Evolutionary conservation across 2,329 filamentous ascomycete species (phyloP).

Genomic region (Coleophoma cylindrospora): DNA sequence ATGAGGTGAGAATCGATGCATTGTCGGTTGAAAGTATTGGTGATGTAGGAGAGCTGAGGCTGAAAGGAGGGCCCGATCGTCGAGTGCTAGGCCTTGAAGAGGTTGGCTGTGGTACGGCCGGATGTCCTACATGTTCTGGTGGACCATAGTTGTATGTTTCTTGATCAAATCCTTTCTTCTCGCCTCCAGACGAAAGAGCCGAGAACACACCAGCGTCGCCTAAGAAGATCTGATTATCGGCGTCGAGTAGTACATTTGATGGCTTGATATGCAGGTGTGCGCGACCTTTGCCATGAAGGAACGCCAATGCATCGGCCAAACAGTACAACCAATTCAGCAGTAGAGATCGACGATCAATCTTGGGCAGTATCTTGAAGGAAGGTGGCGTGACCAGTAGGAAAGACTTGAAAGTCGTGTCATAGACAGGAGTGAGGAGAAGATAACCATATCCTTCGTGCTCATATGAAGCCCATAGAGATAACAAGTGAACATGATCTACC

Average conservation of each 20-base stretch:
- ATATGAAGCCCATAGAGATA: constrained; percentile 69
- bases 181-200: constrained; percentile 32
- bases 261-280: constrained; percentile 67
- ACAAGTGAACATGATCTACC: constrained; percentile 63
- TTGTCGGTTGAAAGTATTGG: constrained; percentile 10
- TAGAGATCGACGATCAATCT: constrained; percentile 52
- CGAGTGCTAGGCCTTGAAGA: constrained; percentile 3
- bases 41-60: constrained; percentile 1
- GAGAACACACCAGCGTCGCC: constrained; percentile 53
- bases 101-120: constrained; percentile 3
- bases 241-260: constrained; percentile 63
- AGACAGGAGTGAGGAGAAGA: constrained; percentile 60
- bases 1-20: constrained; percentile 17
- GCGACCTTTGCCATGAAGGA: constrained; percentile 58
- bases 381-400: constrained; percentile 61
- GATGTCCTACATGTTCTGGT: constrained; percentile 47
- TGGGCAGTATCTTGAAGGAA: constrained; percentile 56
- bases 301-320: constrained; percentile 61
- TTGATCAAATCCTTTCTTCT: constrained; percentile 54
- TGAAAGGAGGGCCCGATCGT: constrained; percentile 3
- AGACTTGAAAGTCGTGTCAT: constrained; percentile 61
- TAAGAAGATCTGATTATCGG: constrained; percentile 61
- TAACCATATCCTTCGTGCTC: constrained; percentile 59
- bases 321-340: constrained; percentile 74
- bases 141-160: constrained; percentile 70